Conservation (phyloP, 1,284 basidiomycete species). For the Mycena citricolor region DNA sequence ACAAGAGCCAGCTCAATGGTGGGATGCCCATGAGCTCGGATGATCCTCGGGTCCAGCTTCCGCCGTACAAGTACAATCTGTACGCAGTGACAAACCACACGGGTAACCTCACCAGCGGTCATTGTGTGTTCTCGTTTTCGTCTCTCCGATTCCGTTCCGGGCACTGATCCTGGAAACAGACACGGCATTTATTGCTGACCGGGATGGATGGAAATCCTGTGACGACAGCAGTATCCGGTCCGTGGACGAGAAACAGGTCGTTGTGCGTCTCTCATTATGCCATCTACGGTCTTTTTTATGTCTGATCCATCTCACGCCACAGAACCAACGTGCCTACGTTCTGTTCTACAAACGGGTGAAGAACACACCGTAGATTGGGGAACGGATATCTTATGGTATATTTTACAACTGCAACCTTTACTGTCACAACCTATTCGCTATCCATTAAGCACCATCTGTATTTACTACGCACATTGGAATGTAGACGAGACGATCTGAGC, state of each 20-base stretch:
- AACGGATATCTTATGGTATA: too few relatives aligned
- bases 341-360: slow-evolving; percentile 79
- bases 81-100: slow-evolving; percentile 93
- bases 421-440: too few relatives aligned
- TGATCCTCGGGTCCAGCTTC: slow-evolving; percentile 78
- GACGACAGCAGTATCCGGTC: slow-evolving; percentile 80
- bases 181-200: slow-evolving; percentile 81
- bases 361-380: slow-evolving; percentile 21
- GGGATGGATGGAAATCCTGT: slow-evolving; percentile 83
- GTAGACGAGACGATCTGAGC: too few relatives aligned
- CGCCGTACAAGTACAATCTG: slow-evolving; percentile 85
- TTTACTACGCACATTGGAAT: too few relatives aligned
- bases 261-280: slow-evolving; percentile 55
- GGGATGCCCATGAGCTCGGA: slow-evolving; percentile 46
- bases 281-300: background rate
- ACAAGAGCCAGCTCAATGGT: slow-evolving; percentile 44
- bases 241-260: slow-evolving; percentile 77
- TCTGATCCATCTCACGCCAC: slow-evolving; percentile 20
- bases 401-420: too few relatives aligned
- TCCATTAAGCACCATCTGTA: too few relatives aligned
- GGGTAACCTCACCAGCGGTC: slow-evolving; percentile 86
- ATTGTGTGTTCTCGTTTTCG: slow-evolving; percentile 86
- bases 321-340: slow-evolving; percentile 88
- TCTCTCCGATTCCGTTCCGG: background rate
- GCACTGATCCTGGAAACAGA: slow-evolving; percentile 45